phyloP scores from a whole-genome alignment of 441 rosid species.

The Isatis lusitanica region DNA sequence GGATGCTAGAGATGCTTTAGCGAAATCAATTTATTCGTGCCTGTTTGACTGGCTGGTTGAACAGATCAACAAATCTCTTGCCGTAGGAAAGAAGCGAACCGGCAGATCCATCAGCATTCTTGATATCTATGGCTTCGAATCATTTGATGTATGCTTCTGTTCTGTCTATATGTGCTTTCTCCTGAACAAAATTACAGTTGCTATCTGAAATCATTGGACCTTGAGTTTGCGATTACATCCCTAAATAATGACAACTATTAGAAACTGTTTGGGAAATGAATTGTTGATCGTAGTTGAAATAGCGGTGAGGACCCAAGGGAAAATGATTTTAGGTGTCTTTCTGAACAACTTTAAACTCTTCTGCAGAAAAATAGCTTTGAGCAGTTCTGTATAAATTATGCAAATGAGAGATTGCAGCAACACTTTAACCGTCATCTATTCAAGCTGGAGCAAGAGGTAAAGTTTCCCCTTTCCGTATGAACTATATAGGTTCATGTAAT shows the following conservation, averaged over 20 bases:
- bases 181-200: conserved; percentile 3
- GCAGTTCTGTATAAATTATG: conserved; percentile 98
- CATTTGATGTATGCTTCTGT: conserved; percentile 75
- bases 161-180: conserved; percentile 19
- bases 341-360: conserved; percentile 15
- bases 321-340: background rate
- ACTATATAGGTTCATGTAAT: background rate
- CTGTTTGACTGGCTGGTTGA: conserved; percentile 98
- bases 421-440: conserved; percentile 97
- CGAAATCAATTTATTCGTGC: conserved; percentile 90
- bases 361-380: conserved; percentile 97
- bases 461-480: background rate
- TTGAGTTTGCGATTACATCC: background rate
- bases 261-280: background rate
- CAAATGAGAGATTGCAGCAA: conserved; percentile 98
- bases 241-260: background rate
- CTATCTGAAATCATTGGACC: conserved; percentile 6
- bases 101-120: conserved; percentile 99
- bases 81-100: conserved; percentile 90
- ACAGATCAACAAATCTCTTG: conserved; percentile 95
- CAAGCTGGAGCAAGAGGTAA: conserved; percentile 99
- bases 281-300: conserved; percentile 4
- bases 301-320: background rate
- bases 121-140: conserved; percentile 98
- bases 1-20: conserved; percentile 95